phyloP scores from a whole-genome alignment of 176 grass and related monocot species.

The Cenchrus americanus region DNA sequence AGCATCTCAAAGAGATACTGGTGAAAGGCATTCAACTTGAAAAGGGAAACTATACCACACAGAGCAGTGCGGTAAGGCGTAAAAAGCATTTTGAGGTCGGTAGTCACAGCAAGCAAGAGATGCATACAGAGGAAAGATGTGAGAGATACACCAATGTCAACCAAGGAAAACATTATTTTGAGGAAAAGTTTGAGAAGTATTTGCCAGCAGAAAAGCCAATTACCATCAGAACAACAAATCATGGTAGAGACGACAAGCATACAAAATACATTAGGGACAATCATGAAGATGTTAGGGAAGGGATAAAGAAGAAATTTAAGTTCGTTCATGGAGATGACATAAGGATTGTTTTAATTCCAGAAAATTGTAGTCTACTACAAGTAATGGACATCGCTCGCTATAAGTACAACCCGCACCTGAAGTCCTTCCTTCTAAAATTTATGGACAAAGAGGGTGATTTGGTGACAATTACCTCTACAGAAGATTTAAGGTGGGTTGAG shows the following conservation, averaged over 20 bases:
- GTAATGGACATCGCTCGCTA: slow-evolving; percentile 60
- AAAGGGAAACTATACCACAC: background rate
- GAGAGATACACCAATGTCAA: slow-evolving; percentile 22
- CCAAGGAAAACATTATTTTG: slow-evolving; percentile 23
- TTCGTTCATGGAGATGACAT: slow-evolving; percentile 77
- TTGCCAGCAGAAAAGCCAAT: slow-evolving; percentile 35
- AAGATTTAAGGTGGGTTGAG: slow-evolving; percentile 83
- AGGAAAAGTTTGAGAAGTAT: slow-evolving; percentile 3
- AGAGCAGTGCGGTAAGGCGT: slow-evolving; percentile 10
- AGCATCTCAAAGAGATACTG: slow-evolving; percentile 26
- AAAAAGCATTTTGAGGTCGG: slow-evolving; percentile 39
- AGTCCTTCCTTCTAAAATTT: slow-evolving; percentile 66
- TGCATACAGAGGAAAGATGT: slow-evolving; percentile 5
- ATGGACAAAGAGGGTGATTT: slow-evolving; percentile 79
- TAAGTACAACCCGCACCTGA: slow-evolving; percentile 68
- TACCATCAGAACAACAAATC: background rate
- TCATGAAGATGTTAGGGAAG: slow-evolving; percentile 28
- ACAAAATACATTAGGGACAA: slow-evolving; percentile 39
- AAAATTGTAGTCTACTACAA: slow-evolving; percentile 56
- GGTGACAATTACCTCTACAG: slow-evolving; percentile 79
- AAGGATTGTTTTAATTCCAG: slow-evolving; percentile 67
- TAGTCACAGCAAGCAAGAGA: slow-evolving; percentile 32
- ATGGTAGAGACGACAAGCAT: slow-evolving; percentile 36
- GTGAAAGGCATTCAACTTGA: slow-evolving; percentile 39
- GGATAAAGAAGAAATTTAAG: slow-evolving; percentile 52